Evolutionary conservation across 1,139 yeast species (phyloP), one percentile per base, ranked within the genome.

Genomic region (Taiozyma onychis): DNA sequence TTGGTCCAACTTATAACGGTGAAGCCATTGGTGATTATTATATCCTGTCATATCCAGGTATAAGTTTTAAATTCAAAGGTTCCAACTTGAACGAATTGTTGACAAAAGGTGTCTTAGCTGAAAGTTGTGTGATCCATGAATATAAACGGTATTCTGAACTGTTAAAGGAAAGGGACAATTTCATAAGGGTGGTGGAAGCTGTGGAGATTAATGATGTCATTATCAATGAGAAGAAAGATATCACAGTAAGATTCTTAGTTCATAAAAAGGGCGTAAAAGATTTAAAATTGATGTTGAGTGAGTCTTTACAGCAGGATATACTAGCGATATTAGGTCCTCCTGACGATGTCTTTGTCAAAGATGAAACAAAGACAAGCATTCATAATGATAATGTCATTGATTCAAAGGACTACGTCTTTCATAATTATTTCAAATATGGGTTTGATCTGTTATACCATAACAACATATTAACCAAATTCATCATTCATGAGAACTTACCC

Each of bases 1-100:
- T 82, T 63, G 88, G 88, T 0, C 86, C 86, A 3, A 81, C 87
- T 0, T 79, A 77, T 52, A 84, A 85, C 0, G 87, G 87, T 0
- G 51, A 52, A 11, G 27, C 44, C 3, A 10, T 41, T 14, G 35
- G 77, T 54, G 47, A 35, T 3, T 10, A 21, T 8, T 57, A 57
- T 24, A 63, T 72, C 7, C 64, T 81, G 32, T 74, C 80, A 39
- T 81, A 81, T 57, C 80, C 81, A 1, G 87, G 87, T 0, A 68
- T 81, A 3, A 67, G 78, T 0, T 80, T 80, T 61, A 52, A 45
- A 43, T 59, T 57, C 28, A 41, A 34, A 6, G 47, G 35, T 5
- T 46, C 44, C 7, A 10, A 39, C 1, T 42, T 58, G 43, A 48
- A 48, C 28, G 11, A n/a, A 0, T 18, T 58, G 44, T 39, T 56